A percentile compares a stretch with the other conserved stretches of the same genome.
These are phyloP conservation scores for Loxodes magnus DNA, from an alignment of 73 alveolate genomes.

Conservation along the genomic window DNA sequence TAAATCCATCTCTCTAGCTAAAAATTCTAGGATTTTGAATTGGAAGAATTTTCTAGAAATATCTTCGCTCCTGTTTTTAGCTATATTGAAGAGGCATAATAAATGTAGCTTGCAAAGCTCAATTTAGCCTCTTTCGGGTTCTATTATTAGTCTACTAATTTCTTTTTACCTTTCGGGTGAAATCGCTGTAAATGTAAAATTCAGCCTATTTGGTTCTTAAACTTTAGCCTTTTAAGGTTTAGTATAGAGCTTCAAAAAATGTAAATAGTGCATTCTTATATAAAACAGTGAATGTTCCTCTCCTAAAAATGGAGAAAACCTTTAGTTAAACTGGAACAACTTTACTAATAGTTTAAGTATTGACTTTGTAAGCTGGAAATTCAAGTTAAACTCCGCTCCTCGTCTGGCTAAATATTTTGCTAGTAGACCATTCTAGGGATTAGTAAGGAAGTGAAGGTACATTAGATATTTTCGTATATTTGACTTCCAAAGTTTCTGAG, in stretches of 20 bases:
- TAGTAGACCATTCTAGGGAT: constrained; percentile 40
- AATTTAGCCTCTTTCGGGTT: constrained; percentile 44
- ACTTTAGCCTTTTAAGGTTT: constrained; percentile 39
- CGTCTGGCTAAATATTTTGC: constrained; percentile 21
- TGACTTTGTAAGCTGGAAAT: constrained; percentile 27
- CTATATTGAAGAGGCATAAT: constrained; percentile 77
- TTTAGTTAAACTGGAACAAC: constrained; percentile 22
- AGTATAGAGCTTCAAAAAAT: constrained; percentile 67
- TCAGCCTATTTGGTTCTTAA: constrained; percentile 5
- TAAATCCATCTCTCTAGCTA: constrained; percentile 85
- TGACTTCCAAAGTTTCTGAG: constrained; percentile 32
- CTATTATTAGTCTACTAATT: constrained; percentile 41
- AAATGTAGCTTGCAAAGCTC: constrained; percentile 82
- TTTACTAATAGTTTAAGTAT: constrained; percentile 14
- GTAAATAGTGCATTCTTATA: constrained; percentile 68
- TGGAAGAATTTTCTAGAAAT: constrained; percentile 84
- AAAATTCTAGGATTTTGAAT: constrained; percentile 81
- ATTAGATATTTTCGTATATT: constrained; percentile 18
- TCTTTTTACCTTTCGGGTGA: constrained; percentile 37
- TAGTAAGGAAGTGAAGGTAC: constrained; percentile 18
- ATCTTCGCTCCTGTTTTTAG: constrained; percentile 86
- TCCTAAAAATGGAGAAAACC: constrained; percentile 17
- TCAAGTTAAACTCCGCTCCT: constrained; percentile 22
- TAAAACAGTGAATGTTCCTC: constrained; percentile 37
- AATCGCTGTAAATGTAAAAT: constrained; percentile 35